Conservation (phyloP, 2,329 filamentous ascomycete species). For the Sclerotinia sclerotiorum region DNA sequence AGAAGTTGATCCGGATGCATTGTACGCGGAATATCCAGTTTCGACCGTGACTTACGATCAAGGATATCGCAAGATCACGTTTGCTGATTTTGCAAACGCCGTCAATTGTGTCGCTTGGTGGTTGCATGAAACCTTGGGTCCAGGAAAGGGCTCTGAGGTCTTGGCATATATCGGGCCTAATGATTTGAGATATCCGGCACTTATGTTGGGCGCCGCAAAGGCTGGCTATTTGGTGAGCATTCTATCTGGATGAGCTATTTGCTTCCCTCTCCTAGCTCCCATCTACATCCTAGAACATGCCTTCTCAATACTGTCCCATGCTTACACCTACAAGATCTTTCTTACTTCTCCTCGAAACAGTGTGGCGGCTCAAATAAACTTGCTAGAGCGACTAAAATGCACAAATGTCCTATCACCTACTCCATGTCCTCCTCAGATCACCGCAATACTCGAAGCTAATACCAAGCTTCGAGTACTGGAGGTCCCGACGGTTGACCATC, state of each 20-base stretch:
- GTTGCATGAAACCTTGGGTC: conserved; percentile 24
- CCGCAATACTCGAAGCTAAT: background rate
- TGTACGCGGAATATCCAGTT: conserved; percentile 16
- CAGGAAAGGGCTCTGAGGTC: conserved; percentile 39
- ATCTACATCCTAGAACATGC: background rate
- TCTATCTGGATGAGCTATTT: background rate
- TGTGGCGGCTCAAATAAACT: background rate
- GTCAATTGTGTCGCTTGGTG: conserved; percentile 28
- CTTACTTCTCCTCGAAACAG: background rate
- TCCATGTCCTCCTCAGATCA: background rate
- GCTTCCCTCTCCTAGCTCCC: background rate
- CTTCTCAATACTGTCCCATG: no score
- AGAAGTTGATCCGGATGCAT: background rate
- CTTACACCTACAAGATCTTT: background rate
- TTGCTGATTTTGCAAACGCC: conserved; percentile 28
- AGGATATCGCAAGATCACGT: conserved; percentile 25
- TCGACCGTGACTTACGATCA: background rate
- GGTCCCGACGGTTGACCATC: background rate
- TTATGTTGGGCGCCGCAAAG: conserved; percentile 9
- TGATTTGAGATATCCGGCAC: conserved; percentile 15
- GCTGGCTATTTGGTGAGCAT: conserved; percentile 11
- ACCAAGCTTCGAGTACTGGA: background rate
- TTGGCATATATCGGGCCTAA: conserved; percentile 46
- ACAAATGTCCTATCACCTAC: background rate
- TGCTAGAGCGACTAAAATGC: background rate